Percentiles rank a stretch among this genome's conserved stretches.
Evolutionary conservation across 1,284 basidiomycete genomes (phyloP).

Genomic region (Irpex sp.): DNA sequence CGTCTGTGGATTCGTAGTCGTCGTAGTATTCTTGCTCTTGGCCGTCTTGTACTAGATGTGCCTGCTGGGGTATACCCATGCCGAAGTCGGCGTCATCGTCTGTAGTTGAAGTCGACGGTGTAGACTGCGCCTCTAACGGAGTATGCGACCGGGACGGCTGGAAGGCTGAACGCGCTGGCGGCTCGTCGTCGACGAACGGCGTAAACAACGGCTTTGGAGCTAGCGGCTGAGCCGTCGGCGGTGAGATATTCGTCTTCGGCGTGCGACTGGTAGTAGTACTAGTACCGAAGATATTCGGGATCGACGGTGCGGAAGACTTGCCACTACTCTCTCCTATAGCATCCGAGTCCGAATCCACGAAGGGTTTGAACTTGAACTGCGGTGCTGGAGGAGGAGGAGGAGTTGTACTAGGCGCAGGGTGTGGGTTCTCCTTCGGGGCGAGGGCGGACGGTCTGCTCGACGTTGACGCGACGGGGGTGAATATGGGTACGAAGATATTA

Average conservation of each 20-base stretch:
- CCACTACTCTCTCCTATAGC: conserved; percentile 14
- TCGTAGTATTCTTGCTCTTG: conserved; percentile 16
- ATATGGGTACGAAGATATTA: not conserved
- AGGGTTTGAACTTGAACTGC: conserved; percentile 38
- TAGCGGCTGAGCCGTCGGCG: not conserved
- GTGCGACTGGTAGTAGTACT: not conserved
- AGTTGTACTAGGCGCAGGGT: conserved; percentile 27
- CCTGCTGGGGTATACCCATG: conserved; percentile 4
- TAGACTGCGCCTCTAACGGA: conserved; percentile 23
- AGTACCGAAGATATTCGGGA: conserved; percentile 4
- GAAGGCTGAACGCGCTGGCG: not conserved
- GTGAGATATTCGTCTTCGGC: not conserved
- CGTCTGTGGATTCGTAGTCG: conserved; percentile 29
- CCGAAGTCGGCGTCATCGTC: conserved; percentile 17
- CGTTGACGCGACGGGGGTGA: not conserved
- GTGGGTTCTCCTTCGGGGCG: not conserved
- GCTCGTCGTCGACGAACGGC: conserved; percentile 14
- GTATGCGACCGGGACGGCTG: conserved; percentile 14
- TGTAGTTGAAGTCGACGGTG: conserved; percentile 8
- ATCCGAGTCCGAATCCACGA: conserved; percentile 33
- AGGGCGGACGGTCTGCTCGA: not conserved
- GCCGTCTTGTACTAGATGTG: too few relatives aligned
- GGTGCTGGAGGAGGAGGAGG: conserved; percentile 13
- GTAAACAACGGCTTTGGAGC: conserved; percentile 9
- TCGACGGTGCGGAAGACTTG: conserved; percentile 18